Evolutionary conservation across 2,329 filamentous ascomycete species (phyloP).

Genomic region (Claviceps pazoutovae): DNA sequence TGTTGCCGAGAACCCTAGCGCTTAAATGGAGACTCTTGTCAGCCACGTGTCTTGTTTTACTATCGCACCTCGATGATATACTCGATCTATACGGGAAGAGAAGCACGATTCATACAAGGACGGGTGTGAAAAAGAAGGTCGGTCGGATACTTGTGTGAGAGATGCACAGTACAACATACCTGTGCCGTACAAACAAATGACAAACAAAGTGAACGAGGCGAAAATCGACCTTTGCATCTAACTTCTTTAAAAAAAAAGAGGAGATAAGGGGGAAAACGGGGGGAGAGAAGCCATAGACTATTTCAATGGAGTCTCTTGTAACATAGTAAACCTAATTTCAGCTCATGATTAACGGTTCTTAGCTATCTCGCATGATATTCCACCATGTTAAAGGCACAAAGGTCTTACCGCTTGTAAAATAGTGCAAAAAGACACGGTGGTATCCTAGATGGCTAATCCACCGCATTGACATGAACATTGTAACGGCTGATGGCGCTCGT

Average conservation of each 20-base stretch:
- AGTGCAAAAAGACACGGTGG: too few species aligned
- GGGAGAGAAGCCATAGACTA: conserved; percentile 2
- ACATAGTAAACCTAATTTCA: neutral
- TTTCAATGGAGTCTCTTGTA: conserved; percentile 5
- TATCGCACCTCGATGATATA: neutral
- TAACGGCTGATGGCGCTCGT: too few species aligned
- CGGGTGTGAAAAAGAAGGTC: neutral
- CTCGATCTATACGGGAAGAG: neutral
- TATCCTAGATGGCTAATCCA: too few species aligned
- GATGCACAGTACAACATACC: neutral
- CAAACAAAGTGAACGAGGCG: neutral
- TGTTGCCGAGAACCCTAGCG: conserved; percentile 43
- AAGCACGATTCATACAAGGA: conserved; percentile 3
- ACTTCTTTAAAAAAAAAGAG: neutral
- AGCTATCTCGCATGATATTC: neutral
- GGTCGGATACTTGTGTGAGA: neutral
- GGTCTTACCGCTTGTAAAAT: too few species aligned
- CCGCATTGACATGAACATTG: too few species aligned
- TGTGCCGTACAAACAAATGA: neutral
- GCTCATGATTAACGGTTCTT: neutral
- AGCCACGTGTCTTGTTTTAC: neutral
- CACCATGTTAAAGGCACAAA: too few species aligned
- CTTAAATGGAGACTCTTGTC: conserved; percentile 26
- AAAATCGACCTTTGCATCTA: too few species aligned
- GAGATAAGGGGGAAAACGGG: neutral